Evolutionary conservation across 2,329 filamentous ascomycete genomes (phyloP).

Genomic region (Hypoxylon sp.): DNA sequence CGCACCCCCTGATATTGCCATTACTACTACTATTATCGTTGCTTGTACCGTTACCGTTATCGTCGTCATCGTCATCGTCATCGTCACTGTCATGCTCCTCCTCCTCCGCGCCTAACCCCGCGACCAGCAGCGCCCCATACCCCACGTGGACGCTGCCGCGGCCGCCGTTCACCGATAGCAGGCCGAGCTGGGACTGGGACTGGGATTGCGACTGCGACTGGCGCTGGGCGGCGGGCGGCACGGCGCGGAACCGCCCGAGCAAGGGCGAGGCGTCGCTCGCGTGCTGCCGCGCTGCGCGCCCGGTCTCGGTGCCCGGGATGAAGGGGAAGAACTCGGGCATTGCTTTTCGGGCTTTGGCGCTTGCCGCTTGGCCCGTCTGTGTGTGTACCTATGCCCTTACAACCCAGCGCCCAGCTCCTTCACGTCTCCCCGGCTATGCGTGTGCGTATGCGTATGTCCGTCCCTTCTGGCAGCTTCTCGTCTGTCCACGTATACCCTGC

Average conservation of each 20-base stretch:
- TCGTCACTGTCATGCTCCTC: slow-evolving; percentile 49
- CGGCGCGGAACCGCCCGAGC: slow-evolving; percentile 75
- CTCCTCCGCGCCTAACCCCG: slow-evolving; percentile 55
- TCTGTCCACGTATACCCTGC: no score
- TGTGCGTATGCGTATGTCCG: no score
- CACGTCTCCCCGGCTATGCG: no score
- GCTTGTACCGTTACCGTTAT: slow-evolving; percentile 46
- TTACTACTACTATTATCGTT: slow-evolving; percentile 50
- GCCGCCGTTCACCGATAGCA: slow-evolving; percentile 56
- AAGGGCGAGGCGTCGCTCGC: slow-evolving; percentile 68
- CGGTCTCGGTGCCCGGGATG: slow-evolving; percentile 74
- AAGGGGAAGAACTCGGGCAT: slow-evolving; percentile 79
- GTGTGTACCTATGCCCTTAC: no score
- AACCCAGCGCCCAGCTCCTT: no score
- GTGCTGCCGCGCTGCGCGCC: slow-evolving; percentile 60
- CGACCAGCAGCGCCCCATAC: slow-evolving; percentile 68
- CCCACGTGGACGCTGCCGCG: slow-evolving; percentile 70
- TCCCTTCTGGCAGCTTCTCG: no score
- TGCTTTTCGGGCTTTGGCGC: slow-evolving; percentile 1
- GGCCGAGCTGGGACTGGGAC: slow-evolving; percentile 50
- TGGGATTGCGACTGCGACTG: slow-evolving; percentile 46
- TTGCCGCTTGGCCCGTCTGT: no score
- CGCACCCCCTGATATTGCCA: slow-evolving; percentile 53
- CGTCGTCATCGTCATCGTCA: slow-evolving; percentile 47
- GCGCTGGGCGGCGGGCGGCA: slow-evolving; percentile 51